Evolutionary conservation across 1,139 yeast species (phyloP), one percentile per base, ranked within the genome.

Genomic region (Taphrina confusa): DNA sequence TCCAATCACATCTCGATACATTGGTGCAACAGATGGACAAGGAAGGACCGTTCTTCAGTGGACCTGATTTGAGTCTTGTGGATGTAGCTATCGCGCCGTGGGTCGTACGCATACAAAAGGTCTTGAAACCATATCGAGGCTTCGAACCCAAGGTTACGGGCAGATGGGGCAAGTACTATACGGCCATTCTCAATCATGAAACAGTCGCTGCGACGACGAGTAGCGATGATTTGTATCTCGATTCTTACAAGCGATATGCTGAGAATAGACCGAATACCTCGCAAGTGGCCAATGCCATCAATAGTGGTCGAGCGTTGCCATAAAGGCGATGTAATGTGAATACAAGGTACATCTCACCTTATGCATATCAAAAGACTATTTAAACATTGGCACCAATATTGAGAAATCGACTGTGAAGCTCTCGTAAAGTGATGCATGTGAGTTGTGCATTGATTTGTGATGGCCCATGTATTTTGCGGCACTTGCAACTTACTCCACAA

Each of bases 261-360:
- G 61, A 57, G 30, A 49, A 57, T 31, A 33, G 61, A 4, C 61
- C 61, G n/a, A 49, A 49, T 12, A 57, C 61, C 20, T 39, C 50
- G 14, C 61, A 57, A 42, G 61, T 57, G 23, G 61, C 61, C 11
- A 49, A 57, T 31, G 61, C 61, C 16, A 57, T 49, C 50, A 57
- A 49, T 31, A 33, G 27, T 22, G 61, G 61, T 12, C 34, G 54
- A 28, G 61, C 45, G 9, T 33, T 57, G 16, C 61, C 61, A 18
- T 57, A 16, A 30, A n/a, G n/a, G n/a, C n/a, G n/a, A n/a, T n/a
- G n/a, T n/a, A n/a, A n/a, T n/a, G n/a, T n/a, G n/a, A n/a, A n/a
- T n/a, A n/a, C n/a, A n/a, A n/a, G n/a, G n/a, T n/a, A n/a, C n/a
- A n/a, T n/a, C n/a, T n/a, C n/a, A n/a, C n/a, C n/a, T n/a, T n/a